These are phyloP conservation scores for Hibiscus tridactylites DNA, from an alignment of 345 rosid genomes.

Conservation along the genomic window DNA sequence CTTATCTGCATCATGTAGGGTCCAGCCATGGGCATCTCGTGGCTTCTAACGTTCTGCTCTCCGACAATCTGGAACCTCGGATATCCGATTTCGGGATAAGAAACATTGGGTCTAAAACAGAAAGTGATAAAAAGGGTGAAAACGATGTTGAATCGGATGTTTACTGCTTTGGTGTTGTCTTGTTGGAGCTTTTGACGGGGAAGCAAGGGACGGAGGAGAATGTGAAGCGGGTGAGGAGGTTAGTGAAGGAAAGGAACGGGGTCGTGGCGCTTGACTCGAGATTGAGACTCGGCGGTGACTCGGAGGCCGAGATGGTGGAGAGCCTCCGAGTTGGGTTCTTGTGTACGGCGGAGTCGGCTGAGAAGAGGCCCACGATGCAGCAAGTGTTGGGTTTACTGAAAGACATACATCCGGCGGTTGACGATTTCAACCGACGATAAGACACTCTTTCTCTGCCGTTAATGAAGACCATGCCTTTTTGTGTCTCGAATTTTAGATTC, in stretches of 20 bases:
- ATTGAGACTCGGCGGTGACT: constrained; percentile 41
- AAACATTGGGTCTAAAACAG: constrained; percentile 8
- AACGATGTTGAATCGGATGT: constrained; percentile 45
- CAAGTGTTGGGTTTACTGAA: constrained; percentile 83
- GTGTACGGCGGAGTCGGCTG: constrained; percentile 74
- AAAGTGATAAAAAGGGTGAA: neutral
- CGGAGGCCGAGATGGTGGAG: constrained; percentile 68
- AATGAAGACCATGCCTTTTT: too few species aligned
- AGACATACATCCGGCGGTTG: constrained; percentile 41
- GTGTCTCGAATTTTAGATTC: too few species aligned
- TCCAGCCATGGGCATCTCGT: constrained; percentile 74
- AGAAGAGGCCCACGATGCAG: constrained; percentile 85
- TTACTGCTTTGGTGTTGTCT: constrained; percentile 56
- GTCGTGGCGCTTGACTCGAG: constrained; percentile 57
- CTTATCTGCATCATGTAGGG: constrained; percentile 86
- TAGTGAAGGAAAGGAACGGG: constrained; percentile 68
- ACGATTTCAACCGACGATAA: neutral
- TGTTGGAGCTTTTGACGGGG: constrained; percentile 74
- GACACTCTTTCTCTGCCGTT: too few species aligned
- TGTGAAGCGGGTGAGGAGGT: constrained; percentile 43
- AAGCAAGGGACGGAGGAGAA: constrained; percentile 45
- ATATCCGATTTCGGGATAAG: constrained; percentile 69
- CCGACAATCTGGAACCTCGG: constrained; percentile 68
- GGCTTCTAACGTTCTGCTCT: constrained; percentile 60
- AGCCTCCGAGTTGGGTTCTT: constrained; percentile 70